Conservation (phyloP, 2,329 filamentous ascomycete genomes). For the Alternaria gaisen region DNA sequence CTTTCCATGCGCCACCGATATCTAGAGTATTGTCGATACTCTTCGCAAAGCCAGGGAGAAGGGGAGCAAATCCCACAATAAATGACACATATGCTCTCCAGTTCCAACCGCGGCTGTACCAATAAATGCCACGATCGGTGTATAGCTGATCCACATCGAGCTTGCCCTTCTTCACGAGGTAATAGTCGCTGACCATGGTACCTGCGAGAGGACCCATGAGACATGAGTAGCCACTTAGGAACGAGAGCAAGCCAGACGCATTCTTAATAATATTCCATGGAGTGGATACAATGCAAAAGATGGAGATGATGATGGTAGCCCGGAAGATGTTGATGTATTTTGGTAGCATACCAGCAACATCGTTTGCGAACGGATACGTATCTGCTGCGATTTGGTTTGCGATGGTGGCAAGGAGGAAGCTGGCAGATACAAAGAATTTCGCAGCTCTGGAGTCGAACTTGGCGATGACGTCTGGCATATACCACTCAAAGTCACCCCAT, state of each 20-base stretch:
- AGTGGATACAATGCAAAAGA: constrained; percentile 47
- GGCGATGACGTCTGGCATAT: constrained; percentile 59
- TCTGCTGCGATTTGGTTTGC: constrained; percentile 55
- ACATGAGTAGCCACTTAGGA: constrained; percentile 49
- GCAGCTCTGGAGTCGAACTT: constrained; percentile 56
- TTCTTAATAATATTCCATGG: constrained; percentile 53
- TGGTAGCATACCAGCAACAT: constrained; percentile 45
- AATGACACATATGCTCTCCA: constrained; percentile 48
- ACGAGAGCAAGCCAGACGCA: constrained; percentile 45
- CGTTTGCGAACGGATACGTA: constrained; percentile 50
- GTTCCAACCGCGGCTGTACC: constrained; percentile 46
- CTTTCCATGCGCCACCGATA: constrained; percentile 53
- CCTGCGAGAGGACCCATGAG: constrained; percentile 50
- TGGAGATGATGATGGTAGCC: constrained; percentile 45
- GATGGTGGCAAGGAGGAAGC: constrained; percentile 55
- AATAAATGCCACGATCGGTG: constrained; percentile 43
- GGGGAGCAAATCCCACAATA: constrained; percentile 42
- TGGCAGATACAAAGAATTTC: constrained; percentile 53
- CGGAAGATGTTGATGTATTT: constrained; percentile 51
- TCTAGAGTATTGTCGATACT: constrained; percentile 49
- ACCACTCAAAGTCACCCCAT: constrained; percentile 59
- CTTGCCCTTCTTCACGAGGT: constrained; percentile 47
- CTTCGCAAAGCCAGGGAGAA: constrained; percentile 53
- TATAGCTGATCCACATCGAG: constrained; percentile 48
- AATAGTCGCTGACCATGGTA: constrained; percentile 48